These are phyloP conservation scores for Spathaspora girioi DNA, from an alignment of 805 yeast species.

Conservation along the genomic window DNA sequence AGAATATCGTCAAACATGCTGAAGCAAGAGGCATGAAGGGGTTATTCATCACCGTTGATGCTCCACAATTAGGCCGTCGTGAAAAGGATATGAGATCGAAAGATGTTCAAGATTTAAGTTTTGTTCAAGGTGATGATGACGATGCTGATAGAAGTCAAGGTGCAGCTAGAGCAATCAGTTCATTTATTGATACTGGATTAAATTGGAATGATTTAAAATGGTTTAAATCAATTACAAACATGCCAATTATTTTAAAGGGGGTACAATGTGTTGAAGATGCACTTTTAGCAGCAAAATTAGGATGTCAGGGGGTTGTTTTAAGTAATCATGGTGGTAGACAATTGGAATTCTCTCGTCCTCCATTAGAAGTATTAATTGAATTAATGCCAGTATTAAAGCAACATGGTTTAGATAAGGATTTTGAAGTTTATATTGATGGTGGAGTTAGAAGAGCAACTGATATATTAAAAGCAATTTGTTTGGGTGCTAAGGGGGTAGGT, in stretches of 20 bases:
- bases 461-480: constrained; percentile 67
- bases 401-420: constrained; percentile 37
- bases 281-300: constrained; percentile 51
- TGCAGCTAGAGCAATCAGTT: constrained; percentile 82
- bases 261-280: constrained; percentile 67
- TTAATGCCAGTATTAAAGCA: constrained; percentile 43
- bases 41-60: constrained; percentile 85
- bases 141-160: constrained; percentile 70
- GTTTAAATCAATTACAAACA: constrained; percentile 35
- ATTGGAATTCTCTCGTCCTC: constrained; percentile 58
- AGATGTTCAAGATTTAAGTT: constrained; percentile 42
- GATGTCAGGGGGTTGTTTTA: constrained; percentile 60
- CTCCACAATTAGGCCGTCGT: constrained; percentile 86
- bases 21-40: constrained; percentile 76
- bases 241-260: constrained; percentile 54
- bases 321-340: constrained; percentile 79
- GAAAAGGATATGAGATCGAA: constrained; percentile 81
- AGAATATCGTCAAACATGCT: constrained; percentile 62
- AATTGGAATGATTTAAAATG: constrained; percentile 38
- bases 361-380: constrained; percentile 59
- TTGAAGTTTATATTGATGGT: constrained; percentile 71
- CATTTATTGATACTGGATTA: constrained; percentile 58
- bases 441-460: constrained; percentile 78
- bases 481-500: constrained; percentile 77
- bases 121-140: constrained; percentile 46